phyloP scores from a whole-genome alignment of 331 rosid genomes.

The Prunus yedoensis region DNA sequence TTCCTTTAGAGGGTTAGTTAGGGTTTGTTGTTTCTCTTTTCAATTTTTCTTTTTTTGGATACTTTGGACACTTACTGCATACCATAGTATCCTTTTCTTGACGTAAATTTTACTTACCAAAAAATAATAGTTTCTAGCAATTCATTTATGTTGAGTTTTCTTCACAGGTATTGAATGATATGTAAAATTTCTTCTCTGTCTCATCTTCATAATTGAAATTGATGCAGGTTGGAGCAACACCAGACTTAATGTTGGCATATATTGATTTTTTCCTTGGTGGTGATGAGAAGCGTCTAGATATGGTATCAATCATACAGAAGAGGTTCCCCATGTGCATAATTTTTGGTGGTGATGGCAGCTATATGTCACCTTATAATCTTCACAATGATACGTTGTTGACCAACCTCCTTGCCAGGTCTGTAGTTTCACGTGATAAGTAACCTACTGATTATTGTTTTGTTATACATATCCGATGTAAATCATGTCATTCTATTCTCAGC shows the following conservation, averaged over 20 bases:
- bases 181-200: slow-evolving; percentile 7
- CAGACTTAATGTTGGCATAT: slow-evolving; percentile 92
- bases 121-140: not conserved
- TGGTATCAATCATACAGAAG: slow-evolving; percentile 90
- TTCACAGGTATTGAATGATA: slow-evolving; percentile 16
- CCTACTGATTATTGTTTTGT: slow-evolving; percentile 9
- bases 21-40: not conserved
- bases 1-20: not conserved
- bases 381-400: slow-evolving; percentile 86
- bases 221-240: slow-evolving; percentile 93
- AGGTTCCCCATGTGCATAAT: slow-evolving; percentile 97
- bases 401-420: slow-evolving; percentile 92
- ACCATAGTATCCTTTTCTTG: not conserved
- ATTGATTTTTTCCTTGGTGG: slow-evolving; percentile 99
- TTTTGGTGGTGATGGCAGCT: slow-evolving; percentile 98
- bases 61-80: not conserved
- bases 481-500: slow-evolving; percentile 48
- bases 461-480: slow-evolving; percentile 17
- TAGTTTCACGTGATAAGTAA: slow-evolving; percentile 19
- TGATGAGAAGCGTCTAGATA: slow-evolving; percentile 92
- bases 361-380: slow-evolving; percentile 92
- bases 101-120: not conserved
- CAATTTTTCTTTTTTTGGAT: not conserved
- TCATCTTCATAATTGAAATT: slow-evolving; percentile 29
- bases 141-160: not conserved